Conservation (phyloP, 2,329 filamentous ascomycete genomes). For the Arthrobotrys pseudoclavata region DNA sequence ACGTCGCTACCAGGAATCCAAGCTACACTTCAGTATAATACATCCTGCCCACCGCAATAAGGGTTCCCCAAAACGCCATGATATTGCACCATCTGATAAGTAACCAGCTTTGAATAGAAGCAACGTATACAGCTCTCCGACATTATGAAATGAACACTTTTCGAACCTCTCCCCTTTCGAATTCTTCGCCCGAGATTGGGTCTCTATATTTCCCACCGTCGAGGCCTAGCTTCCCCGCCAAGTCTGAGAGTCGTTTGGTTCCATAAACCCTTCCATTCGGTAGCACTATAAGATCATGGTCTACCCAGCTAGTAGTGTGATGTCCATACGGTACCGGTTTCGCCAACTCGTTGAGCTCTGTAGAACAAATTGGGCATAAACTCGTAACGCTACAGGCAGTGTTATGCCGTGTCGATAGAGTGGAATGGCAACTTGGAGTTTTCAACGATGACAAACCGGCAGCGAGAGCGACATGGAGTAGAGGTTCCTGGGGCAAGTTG, state of each 20-base stretch:
- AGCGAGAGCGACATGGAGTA: constrained; percentile 90
- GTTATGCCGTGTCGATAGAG: constrained; percentile 71
- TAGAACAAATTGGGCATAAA: constrained; percentile 95
- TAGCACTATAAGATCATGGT: constrained; percentile 85
- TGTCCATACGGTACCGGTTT: constrained; percentile 91
- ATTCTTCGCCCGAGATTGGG: constrained; percentile 80
- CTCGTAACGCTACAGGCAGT: constrained; percentile 75
- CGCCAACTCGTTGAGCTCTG: constrained; percentile 92
- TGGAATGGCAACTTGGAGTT: constrained; percentile 89
- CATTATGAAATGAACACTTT: constrained; percentile 84
- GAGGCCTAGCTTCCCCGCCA: constrained; percentile 84
- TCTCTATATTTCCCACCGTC: constrained; percentile 79
- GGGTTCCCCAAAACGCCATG: constrained; percentile 47
- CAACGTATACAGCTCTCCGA: neutral
- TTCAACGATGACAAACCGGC: constrained; percentile 95
- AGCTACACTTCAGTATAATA: constrained; percentile 42
- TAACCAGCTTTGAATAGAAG: neutral
- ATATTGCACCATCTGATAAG: constrained; percentile 8
- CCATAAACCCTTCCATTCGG: constrained; percentile 92
- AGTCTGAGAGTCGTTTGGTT: constrained; percentile 77
- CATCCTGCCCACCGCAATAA: constrained; percentile 34
- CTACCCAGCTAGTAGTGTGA: constrained; percentile 93
- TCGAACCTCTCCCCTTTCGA: constrained; percentile 74
- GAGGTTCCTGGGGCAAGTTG: constrained; percentile 82
- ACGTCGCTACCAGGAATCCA: constrained; percentile 39